Evolutionary conservation across 768 basidiomycete genomes (phyloP), one percentile per base, ranked within the genome.

Genomic region (Pleurotus eryngii): DNA sequence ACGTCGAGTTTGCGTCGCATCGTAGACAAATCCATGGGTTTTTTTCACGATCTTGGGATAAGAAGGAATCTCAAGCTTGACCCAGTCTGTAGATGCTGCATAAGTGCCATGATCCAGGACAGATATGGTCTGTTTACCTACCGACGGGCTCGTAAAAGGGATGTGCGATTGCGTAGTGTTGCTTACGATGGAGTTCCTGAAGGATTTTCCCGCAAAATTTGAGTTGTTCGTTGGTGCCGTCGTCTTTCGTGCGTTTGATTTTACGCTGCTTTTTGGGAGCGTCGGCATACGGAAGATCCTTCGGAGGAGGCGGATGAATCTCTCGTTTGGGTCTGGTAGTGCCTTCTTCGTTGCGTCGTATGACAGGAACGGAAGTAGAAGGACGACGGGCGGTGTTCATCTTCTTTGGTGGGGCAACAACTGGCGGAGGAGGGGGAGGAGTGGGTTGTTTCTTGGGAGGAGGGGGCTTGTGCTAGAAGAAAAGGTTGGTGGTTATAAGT

Each of bases 71-170:
- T 87, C 82, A 62, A 95, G 78, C 64, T 82, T 84, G 43, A 85
- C 75, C 73, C 86, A 85, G 69, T 97, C 95, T 95, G 26, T 39
- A 54, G 50, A 15, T 24, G 60, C 56, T 57, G 38, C 56, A 55
- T 54, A 26, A 15, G 55, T 17, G 47, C 30, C 30, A 56, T 46
- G 37, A 57, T 27, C 38, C 46, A 17, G 43, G 30, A 48, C 42
- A 61, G 37, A 55, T 38, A 56, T 20, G 18, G 8, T 47, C 20
- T 27, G 20, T 39, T 39, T 61, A 85, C 88, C 69, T 69, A 90
- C 93, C 93, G 63, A 99, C 95, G 58, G 97, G 95, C 68, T 92
- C 89, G 63, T 95, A 89, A 75, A 99, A 99, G 4, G 92, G 91
- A 67, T 79, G 78, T 0, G 92, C 93, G 57, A 86, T 74, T 37